phyloP scores from a whole-genome alignment of 495 filamentous ascomycete genomes.

The Xylaria acuta region DNA sequence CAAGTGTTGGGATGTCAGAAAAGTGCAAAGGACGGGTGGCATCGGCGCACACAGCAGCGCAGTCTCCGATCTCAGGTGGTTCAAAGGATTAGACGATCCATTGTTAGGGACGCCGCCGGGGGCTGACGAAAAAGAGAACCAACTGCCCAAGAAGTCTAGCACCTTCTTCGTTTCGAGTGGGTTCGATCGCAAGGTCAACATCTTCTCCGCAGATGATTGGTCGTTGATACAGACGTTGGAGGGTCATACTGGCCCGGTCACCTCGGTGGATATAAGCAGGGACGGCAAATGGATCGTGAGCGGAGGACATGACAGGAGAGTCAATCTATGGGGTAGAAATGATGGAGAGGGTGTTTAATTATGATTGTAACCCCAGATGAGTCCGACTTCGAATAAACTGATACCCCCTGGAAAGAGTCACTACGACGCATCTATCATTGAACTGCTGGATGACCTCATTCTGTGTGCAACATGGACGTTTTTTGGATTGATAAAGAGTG shows the following conservation, averaged over 20 bases:
- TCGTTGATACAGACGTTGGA: conserved; percentile 83
- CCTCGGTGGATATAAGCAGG: conserved; percentile 82
- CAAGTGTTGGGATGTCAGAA: conserved; percentile 96
- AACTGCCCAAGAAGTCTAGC: conserved; percentile 70
- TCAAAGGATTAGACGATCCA: conserved; percentile 77
- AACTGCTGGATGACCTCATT: neutral
- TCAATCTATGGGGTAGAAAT: conserved; percentile 95
- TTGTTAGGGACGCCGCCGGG: conserved; percentile 62
- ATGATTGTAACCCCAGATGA: conserved; percentile 7
- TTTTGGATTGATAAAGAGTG: neutral
- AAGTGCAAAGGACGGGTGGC: conserved; percentile 79
- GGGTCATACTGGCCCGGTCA: conserved; percentile 89
- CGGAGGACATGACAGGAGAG: conserved; percentile 90
- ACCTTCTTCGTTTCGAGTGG: conserved; percentile 91
- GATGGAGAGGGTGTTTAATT: conserved; percentile 62
- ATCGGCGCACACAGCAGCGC: conserved; percentile 92
- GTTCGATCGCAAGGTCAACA: conserved; percentile 94
- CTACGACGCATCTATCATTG: neutral
- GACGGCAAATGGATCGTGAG: conserved; percentile 93
- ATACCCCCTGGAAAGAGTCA: conserved; percentile 37
- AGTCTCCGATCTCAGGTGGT: conserved; percentile 94
- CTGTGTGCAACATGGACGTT: neutral
- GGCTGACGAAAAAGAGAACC: conserved; percentile 65
- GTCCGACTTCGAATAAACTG: conserved; percentile 19
- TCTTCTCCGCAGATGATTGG: conserved; percentile 97